Evolutionary conservation across 2,329 filamentous ascomycete genomes (phyloP), one percentile per base, ranked within the genome.

Genomic region (Arthroderma sp.): DNA sequence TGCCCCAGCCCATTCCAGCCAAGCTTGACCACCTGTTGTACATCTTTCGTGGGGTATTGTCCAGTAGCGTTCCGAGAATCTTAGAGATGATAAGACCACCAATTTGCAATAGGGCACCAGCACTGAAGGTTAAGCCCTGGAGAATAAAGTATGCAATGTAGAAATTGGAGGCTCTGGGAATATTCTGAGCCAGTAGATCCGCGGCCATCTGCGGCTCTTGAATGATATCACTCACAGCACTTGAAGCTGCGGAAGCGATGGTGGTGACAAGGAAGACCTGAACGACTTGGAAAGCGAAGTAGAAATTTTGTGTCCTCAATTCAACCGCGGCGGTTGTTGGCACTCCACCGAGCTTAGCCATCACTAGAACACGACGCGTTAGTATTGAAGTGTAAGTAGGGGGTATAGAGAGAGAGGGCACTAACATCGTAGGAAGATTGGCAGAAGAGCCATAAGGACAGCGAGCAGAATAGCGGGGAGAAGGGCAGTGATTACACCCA

Each of bases 91-190:
- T 64, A 42, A 96, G 73, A 10, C 86, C 86, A 15, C 66, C 69
- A 39, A 83, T 73, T 54, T 93, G 86, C 2, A 93, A 71, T 4
- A 96, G 64, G 1, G 83, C 75, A 39, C 80, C 76, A 0, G 85
- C 75, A 3, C 86, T 83, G 49, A 89, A 79, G 1, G 81, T 82
- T 47, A 96, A 64, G 31, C 89, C 93, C 63, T 96, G 91, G 2
- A 98, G 77, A 30, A 96, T 78, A 53, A 98, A 93, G 66, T 96
- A 98, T 0, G 83, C 86, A 15, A 96, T 81, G 64, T 95, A 98
- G 59, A 96, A 93, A 66, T 94, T 96, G 49, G 87, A 88, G 0
- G 86, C 80, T 45, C 77, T 80, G 11, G 91, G 91, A 4, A 98
- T 71, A 47, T 84, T 82, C 10, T 71, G 57, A 0, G 87, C 82